Evolutionary conservation across 345 rosid genomes (phyloP).

Genomic region (Noccaea caerulescens): DNA sequence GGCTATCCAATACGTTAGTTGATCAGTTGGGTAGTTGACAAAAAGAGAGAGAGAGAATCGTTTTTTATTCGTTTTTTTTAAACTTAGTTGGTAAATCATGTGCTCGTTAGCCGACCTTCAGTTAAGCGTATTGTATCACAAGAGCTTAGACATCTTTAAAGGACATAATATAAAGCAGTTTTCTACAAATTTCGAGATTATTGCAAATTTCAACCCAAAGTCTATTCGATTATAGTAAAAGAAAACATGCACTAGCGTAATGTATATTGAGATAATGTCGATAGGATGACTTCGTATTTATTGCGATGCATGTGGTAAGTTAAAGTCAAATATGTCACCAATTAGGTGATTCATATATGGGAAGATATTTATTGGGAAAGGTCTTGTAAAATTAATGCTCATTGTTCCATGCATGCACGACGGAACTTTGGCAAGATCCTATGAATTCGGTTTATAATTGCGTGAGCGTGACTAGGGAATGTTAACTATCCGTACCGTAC

Average conservation of each 20-base stretch:
- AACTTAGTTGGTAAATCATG: too few relatives aligned
- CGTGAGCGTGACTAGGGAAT: constrained; percentile 12
- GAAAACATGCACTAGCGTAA: background rate
- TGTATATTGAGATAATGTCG: background rate
- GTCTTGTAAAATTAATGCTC: constrained; percentile 7
- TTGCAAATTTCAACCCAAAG: background rate
- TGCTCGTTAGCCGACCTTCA: too few relatives aligned
- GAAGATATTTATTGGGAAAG: constrained; percentile 15
- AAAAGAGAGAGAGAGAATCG: too few relatives aligned
- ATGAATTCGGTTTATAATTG: constrained; percentile 18
- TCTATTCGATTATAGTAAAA: background rate
- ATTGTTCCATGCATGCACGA: constrained; percentile 29
- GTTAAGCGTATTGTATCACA: too few relatives aligned
- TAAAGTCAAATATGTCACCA: constrained; percentile 28
- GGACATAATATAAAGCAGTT: background rate
- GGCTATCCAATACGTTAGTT: too few relatives aligned
- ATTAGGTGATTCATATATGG: background rate
- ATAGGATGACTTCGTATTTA: constrained; percentile 20
- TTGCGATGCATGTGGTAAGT: constrained; percentile 32
- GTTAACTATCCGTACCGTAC: background rate
- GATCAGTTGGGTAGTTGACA: too few relatives aligned
- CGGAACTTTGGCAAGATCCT: constrained; percentile 32
- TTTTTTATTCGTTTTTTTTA: too few relatives aligned
- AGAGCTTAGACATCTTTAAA: background rate
- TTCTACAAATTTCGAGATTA: background rate